Conservation (phyloP, 1,284 basidiomycete genomes). For the Ganoderma lucidum region DNA sequence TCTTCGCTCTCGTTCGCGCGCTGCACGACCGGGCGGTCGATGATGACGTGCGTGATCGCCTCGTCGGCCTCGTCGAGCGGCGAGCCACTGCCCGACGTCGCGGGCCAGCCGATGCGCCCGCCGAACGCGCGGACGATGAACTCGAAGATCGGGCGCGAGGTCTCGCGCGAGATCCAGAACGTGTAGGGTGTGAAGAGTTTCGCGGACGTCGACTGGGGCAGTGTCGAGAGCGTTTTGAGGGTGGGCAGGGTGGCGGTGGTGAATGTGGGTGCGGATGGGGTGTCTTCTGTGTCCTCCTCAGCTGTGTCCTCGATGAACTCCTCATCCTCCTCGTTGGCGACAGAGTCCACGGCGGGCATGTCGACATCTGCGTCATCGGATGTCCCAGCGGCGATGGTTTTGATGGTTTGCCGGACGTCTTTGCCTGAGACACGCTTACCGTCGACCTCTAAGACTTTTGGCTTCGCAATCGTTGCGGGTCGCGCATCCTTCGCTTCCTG, state of each 20-base stretch:
- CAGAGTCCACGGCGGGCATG: conserved; percentile 45
- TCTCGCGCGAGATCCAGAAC: conserved; percentile 96
- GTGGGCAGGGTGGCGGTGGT: conserved; percentile 81
- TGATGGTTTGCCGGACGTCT: conserved; percentile 79
- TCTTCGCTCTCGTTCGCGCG: conserved; percentile 60
- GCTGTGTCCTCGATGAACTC: conserved; percentile 77
- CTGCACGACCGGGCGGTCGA: conserved; percentile 83
- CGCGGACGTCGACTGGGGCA: conserved; percentile 60
- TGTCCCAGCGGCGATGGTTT: conserved; percentile 54
- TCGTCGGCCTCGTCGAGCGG: conserved; percentile 78
- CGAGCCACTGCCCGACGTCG: conserved; percentile 85
- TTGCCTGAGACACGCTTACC: conserved; percentile 71
- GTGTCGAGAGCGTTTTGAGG: conserved; percentile 74
- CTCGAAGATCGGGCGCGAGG: conserved; percentile 92
- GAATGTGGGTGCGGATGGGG: conserved; percentile 77
- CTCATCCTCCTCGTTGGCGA: conserved; percentile 61
- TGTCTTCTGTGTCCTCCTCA: conserved; percentile 60
- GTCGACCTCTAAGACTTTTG: conserved; percentile 57
- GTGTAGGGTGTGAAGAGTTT: conserved; percentile 88
- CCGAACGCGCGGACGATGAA: conserved; percentile 95
- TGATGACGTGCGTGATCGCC: conserved; percentile 94
- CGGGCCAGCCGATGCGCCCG: conserved; percentile 90
- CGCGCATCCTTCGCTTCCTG: conserved; percentile 57
- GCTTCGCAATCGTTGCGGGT: conserved; percentile 41
- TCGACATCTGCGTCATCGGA: conserved; percentile 48